phyloP scores from a whole-genome alignment of 2,329 filamentous ascomycete species.

The Trichothecium roseum region DNA sequence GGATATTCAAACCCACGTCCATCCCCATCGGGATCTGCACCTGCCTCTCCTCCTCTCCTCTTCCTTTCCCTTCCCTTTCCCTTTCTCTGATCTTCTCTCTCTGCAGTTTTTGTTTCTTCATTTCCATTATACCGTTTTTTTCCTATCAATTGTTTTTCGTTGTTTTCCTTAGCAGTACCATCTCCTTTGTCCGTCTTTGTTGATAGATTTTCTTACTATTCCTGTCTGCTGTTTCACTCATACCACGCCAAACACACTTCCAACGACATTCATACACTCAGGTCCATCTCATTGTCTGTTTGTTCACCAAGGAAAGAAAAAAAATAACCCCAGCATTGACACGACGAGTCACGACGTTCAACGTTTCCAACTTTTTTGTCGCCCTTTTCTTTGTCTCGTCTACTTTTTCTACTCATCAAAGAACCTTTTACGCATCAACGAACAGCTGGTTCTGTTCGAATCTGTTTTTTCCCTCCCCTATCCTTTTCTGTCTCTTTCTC shows the following conservation, averaged over 20 bases:
- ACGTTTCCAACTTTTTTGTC: neutral
- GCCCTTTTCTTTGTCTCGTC: neutral
- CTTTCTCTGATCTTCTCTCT: slow-evolving; percentile 1
- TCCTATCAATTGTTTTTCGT: neutral
- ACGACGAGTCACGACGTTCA: neutral
- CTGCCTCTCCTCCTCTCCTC: slow-evolving; percentile 1
- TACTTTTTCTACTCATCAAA: neutral
- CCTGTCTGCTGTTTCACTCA: too few relatives aligned
- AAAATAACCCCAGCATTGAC: too few relatives aligned
- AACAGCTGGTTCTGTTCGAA: too few relatives aligned
- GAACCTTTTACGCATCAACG: too few relatives aligned
- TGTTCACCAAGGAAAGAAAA: neutral
- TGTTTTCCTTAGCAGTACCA: neutral
- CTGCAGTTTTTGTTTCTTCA: neutral
- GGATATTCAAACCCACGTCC: too few relatives aligned
- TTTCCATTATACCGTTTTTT: slow-evolving; percentile 1
- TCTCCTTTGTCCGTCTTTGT: neutral
- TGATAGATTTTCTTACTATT: neutral
- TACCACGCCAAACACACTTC: too few relatives aligned
- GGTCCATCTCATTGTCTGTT: too few relatives aligned
- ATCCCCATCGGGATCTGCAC: neutral
- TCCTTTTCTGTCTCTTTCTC: too few relatives aligned
- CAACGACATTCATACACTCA: too few relatives aligned
- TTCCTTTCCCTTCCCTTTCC: slow-evolving; percentile 2
- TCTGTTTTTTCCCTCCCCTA: too few relatives aligned